These are phyloP conservation scores for Schizopora paradoxa DNA, from an alignment of 1,284 basidiomycete species.

Conservation along the genomic window DNA sequence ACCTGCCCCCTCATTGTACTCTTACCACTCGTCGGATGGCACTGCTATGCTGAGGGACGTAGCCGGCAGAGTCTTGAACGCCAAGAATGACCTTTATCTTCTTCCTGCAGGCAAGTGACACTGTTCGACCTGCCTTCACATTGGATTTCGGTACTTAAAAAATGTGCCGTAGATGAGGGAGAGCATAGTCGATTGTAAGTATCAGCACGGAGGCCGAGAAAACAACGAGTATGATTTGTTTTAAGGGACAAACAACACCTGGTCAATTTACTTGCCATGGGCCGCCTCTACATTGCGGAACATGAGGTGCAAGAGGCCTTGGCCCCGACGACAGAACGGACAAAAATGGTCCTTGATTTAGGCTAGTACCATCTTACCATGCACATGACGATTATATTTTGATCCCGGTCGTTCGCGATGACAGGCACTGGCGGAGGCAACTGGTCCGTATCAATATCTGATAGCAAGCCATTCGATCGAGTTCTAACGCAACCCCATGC, in stretches of 20 bases:
- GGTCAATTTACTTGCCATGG: slow-evolving; percentile 15
- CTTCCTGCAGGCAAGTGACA: slow-evolving; percentile 15
- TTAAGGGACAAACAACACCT: slow-evolving; percentile 19
- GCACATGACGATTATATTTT: too few species aligned
- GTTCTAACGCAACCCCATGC: too few species aligned
- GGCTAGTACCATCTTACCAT: too few species aligned
- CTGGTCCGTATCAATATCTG: too few species aligned
- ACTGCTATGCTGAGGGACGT: slow-evolving; percentile 16
- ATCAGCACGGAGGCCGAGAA: too few species aligned
- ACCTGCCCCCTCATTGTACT: slow-evolving; percentile 18
- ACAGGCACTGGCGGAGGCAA: slow-evolving; percentile 16
- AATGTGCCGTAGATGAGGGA: slow-evolving; percentile 9
- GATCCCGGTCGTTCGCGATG: too few species aligned
- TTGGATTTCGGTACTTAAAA: not conserved
- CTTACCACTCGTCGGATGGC: slow-evolving; percentile 16
- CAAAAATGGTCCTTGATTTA: slow-evolving; percentile 18
- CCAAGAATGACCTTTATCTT: slow-evolving; percentile 19
- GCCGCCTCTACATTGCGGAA: slow-evolving; percentile 17
- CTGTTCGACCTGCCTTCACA: not conserved
- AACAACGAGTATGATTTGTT: not conserved
- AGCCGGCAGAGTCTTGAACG: slow-evolving; percentile 15
- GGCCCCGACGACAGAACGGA: slow-evolving; percentile 15
- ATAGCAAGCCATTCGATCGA: too few species aligned
- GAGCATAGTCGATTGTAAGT: slow-evolving; percentile 17
- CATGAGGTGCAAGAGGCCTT: slow-evolving; percentile 18